A percentile compares a stretch with the other conserved stretches of the same genome.
These are phyloP conservation scores for Wallacemonas collosoma DNA, from an alignment of 208 protist species.

Conservation along the genomic window DNA sequence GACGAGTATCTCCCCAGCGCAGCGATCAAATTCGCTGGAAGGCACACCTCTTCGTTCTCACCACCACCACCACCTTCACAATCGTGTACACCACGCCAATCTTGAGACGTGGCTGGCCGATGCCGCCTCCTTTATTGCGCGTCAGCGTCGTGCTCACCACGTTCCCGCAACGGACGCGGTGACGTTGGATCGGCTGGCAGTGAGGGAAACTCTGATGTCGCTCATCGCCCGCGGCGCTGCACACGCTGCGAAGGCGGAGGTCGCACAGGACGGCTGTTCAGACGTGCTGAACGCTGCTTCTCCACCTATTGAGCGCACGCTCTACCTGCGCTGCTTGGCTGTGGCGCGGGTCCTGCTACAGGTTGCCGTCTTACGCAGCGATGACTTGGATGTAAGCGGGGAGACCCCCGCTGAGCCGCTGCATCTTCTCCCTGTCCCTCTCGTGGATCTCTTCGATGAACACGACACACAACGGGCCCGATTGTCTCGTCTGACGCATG, in stretches of 20 bases:
- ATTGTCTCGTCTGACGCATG: neutral
- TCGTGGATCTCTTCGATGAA: neutral
- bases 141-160: neutral
- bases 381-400: neutral
- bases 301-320: neutral
- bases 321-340: neutral
- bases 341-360: neutral
- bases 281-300: too few relatives aligned
- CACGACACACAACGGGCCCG: neutral
- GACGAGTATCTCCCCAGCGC: too few relatives aligned
- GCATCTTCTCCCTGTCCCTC: neutral
- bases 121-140: neutral
- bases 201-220: neutral
- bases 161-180: neutral
- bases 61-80: too few relatives aligned
- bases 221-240: neutral
- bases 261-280: neutral
- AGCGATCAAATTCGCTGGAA: too few relatives aligned
- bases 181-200: neutral
- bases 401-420: too few relatives aligned
- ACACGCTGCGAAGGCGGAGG: neutral
- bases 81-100: too few relatives aligned
- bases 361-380: neutral
- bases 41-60: too few relatives aligned
- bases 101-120: neutral